Percentiles rank a stretch among this genome's conserved stretches.
phyloP scores from a whole-genome alignment of 116 monocot species.

The Zostera marina region DNA sequence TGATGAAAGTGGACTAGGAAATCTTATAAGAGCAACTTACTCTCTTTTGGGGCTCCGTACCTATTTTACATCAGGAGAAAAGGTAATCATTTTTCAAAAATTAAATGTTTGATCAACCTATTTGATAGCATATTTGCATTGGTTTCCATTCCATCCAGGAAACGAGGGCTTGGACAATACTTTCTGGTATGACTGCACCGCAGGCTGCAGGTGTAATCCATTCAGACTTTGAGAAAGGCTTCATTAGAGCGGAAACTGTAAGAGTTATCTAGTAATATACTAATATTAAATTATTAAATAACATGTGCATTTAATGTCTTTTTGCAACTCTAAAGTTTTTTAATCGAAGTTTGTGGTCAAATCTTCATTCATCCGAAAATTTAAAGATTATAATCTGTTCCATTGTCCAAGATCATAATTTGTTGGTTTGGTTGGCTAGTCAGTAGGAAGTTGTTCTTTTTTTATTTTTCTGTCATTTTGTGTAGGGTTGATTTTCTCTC shows the following conservation, averaged over 20 bases:
- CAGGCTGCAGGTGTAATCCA: slow-evolving; percentile 99
- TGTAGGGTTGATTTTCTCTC: no score
- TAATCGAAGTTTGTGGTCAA: not conserved
- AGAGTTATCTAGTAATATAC: slow-evolving; percentile 9
- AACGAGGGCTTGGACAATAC: slow-evolving; percentile 98
- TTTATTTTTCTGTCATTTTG: no score
- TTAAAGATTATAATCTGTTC: no score
- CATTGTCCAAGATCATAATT: no score
- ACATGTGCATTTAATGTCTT: not conserved
- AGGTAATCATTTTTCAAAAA: slow-evolving; percentile 28
- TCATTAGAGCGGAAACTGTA: slow-evolving; percentile 98
- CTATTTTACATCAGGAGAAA: slow-evolving; percentile 95
- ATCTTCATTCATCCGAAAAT: not conserved
- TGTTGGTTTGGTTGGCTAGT: no score
- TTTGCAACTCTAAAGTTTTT: not conserved
- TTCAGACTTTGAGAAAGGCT: slow-evolving; percentile 98
- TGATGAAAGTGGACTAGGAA: slow-evolving; percentile 82
- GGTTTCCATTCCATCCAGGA: slow-evolving; percentile 33
- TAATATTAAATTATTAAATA: not conserved
- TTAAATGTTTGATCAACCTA: not conserved
- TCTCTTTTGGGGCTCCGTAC: slow-evolving; percentile 72
- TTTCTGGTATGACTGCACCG: slow-evolving; percentile 95
- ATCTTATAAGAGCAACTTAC: slow-evolving; percentile 93
- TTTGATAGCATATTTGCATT: not conserved
- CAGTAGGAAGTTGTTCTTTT: no score